phyloP scores from a whole-genome alignment of 176 grass and related monocot genomes.

The Tillandsia fasciculata region DNA sequence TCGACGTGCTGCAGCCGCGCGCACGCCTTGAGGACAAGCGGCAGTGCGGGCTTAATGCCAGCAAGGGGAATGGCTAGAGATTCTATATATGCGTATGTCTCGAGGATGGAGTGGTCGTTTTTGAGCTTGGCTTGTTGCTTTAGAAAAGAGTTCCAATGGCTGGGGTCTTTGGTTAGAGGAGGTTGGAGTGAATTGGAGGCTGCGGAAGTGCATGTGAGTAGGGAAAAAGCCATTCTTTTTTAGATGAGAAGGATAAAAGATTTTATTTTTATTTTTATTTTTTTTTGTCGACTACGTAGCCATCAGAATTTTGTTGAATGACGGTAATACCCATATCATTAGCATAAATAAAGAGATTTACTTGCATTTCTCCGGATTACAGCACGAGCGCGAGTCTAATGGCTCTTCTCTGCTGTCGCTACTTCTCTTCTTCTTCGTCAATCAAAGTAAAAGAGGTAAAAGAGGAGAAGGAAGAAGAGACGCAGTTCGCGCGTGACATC shows the following conservation, averaged over 20 bases:
- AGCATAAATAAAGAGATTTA: no score
- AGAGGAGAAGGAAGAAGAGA: no score
- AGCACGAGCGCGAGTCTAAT: no score
- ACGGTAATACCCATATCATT: no score
- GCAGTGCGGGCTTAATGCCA: not conserved
- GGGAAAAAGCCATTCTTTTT: not conserved
- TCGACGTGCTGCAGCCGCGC: not conserved
- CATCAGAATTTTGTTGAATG: no score
- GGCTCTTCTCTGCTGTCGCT: no score
- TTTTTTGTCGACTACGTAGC: no score
- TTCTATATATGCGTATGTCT: constrained; percentile 6
- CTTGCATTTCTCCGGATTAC: no score
- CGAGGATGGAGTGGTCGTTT: constrained; percentile 13
- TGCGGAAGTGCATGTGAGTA: not conserved
- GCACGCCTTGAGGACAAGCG: constrained; percentile 20
- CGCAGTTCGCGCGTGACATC: no score
- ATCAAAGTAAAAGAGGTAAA: no score
- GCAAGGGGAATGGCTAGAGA: not conserved
- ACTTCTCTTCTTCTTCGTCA: no score
- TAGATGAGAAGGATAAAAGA: not conserved
- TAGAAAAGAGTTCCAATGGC: constrained; percentile 13
- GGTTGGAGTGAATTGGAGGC: not conserved
- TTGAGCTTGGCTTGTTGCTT: constrained; percentile 6
- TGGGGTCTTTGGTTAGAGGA: not conserved
- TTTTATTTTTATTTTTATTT: no score